Evolutionary conservation across 768 basidiomycete species (phyloP).

Genomic region (Dendrothele bispora): DNA sequence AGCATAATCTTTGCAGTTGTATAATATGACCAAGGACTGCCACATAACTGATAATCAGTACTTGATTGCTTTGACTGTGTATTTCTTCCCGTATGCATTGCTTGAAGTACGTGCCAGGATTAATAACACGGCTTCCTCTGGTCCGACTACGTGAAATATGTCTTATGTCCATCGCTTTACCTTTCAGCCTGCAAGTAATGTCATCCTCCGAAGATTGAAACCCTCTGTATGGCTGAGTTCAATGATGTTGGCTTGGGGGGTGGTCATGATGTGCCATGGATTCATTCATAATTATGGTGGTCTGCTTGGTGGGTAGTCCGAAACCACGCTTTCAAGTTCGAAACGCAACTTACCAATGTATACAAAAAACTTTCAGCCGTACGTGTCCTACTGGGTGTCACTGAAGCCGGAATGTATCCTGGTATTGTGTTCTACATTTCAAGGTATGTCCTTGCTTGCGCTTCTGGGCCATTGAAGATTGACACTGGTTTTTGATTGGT

Average conservation of each 20-base stretch:
- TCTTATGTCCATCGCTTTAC: too few relatives aligned
- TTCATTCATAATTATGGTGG: conserved; percentile 59
- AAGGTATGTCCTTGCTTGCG: conserved; percentile 37
- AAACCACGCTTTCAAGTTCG: neutral
- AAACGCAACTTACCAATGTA: neutral
- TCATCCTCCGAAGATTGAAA: conserved; percentile 54
- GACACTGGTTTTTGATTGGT: neutral
- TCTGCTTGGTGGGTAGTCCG: conserved; percentile 48
- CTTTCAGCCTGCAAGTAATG: conserved; percentile 59
- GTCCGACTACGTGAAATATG: too few relatives aligned
- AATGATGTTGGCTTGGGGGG: conserved; percentile 49
- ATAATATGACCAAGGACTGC: conserved; percentile 55
- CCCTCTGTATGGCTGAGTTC: conserved; percentile 68
- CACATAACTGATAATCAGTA: conserved; percentile 65
- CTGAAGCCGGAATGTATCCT: conserved; percentile 60
- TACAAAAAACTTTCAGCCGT: conserved; percentile 36
- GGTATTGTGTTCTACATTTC: conserved; percentile 64
- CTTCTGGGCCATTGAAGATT: neutral
- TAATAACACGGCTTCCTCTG: neutral
- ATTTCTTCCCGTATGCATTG: conserved; percentile 74
- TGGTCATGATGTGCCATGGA: conserved; percentile 57
- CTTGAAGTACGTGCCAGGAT: conserved; percentile 52
- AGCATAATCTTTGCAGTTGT: conserved; percentile 41
- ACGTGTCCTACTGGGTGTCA: conserved; percentile 61
- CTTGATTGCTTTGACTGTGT: conserved; percentile 66